Evolutionary conservation across 106 monocot species (phyloP).

Genomic region (Gastrodia elata): DNA sequence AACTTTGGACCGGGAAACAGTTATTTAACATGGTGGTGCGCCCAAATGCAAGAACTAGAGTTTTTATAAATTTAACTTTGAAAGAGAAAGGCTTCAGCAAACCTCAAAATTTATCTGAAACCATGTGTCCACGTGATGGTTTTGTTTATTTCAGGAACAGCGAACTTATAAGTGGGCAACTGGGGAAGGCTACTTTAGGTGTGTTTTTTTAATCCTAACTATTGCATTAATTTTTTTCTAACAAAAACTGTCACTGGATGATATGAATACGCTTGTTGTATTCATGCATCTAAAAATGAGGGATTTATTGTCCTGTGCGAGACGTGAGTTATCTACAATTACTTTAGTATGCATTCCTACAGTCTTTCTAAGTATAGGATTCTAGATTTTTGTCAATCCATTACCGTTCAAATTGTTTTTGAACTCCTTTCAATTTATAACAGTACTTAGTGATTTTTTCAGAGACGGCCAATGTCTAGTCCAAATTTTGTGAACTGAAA

Average conservation of each 20-base stretch:
- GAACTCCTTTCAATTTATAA: background rate
- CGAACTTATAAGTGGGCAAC: slow-evolving; percentile 83
- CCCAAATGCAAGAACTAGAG: slow-evolving; percentile 70
- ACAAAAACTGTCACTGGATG: background rate
- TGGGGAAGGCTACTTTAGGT: slow-evolving; percentile 96
- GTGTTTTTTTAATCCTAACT: slow-evolving; percentile 2
- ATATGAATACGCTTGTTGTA: background rate
- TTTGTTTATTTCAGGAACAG: slow-evolving; percentile 91
- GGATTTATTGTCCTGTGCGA: background rate
- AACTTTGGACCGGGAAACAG: slow-evolving; percentile 99
- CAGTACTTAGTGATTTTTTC: too few relatives aligned
- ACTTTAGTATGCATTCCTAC: background rate
- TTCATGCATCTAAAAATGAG: background rate
- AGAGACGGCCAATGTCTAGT: too few relatives aligned
- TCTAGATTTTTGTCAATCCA: background rate
- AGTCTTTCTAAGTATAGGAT: background rate
- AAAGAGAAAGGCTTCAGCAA: slow-evolving; percentile 53
- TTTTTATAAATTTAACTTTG: slow-evolving; percentile 68
- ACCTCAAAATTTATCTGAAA: slow-evolving; percentile 18
- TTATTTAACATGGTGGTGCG: slow-evolving; percentile 86
- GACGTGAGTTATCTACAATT: background rate
- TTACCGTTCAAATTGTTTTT: background rate
- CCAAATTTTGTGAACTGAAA: too few relatives aligned
- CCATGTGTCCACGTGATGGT: slow-evolving; percentile 82
- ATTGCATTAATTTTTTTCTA: background rate